Percentiles rank a stretch among this genome's conserved stretches.
Evolutionary conservation across 2,329 filamentous ascomycete genomes (phyloP).

Genomic region (Penicillium olsonii): DNA sequence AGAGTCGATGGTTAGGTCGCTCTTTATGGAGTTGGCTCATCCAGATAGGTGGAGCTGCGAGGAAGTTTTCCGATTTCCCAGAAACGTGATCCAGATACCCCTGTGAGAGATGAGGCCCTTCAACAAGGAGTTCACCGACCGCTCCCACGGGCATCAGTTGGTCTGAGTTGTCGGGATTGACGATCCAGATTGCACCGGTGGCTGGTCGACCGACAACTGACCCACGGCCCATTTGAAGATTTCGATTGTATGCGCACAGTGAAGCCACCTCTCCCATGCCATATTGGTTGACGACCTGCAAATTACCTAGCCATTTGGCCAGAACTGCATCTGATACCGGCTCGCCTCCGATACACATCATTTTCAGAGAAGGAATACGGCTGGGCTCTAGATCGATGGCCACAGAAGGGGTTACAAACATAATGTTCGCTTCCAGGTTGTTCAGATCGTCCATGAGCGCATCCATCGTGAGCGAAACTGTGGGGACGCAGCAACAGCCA

Average conservation of each 20-base stretch:
- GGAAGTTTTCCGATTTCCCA: slow-evolving; percentile 19
- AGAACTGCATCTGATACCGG: slow-evolving; percentile 25
- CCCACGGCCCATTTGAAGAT: slow-evolving; percentile 12
- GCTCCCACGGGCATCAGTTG: slow-evolving; percentile 29
- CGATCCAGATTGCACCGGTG: slow-evolving; percentile 32
- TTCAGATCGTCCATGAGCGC: slow-evolving; percentile 20
- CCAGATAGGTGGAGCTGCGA: slow-evolving; percentile 14
- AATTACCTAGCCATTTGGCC: slow-evolving; percentile 16
- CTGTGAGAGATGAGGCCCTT: slow-evolving; percentile 29
- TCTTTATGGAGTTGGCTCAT: slow-evolving; percentile 16
- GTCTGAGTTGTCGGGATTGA: slow-evolving; percentile 20
- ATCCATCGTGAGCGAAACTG: slow-evolving; percentile 12
- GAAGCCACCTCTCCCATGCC: slow-evolving; percentile 31
- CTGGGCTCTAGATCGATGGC: slow-evolving; percentile 23
- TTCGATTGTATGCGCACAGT: slow-evolving; percentile 25
- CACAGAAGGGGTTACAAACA: slow-evolving; percentile 27
- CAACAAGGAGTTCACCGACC: slow-evolving; percentile 31
- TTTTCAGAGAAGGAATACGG: slow-evolving; percentile 21
- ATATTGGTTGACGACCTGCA: slow-evolving; percentile 28
- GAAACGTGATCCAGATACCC: slow-evolving; percentile 27
- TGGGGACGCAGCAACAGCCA: slow-evolving; percentile 31
- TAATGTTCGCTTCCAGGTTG: slow-evolving; percentile 23
- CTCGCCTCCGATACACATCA: slow-evolving; percentile 30
- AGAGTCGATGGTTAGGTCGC: slow-evolving; percentile 17
- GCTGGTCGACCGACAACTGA: slow-evolving; percentile 19